Percentiles rank a stretch among this genome's conserved stretches.
Evolutionary conservation across 768 basidiomycete genomes (phyloP).

Genomic region (Auriculariales sp.): DNA sequence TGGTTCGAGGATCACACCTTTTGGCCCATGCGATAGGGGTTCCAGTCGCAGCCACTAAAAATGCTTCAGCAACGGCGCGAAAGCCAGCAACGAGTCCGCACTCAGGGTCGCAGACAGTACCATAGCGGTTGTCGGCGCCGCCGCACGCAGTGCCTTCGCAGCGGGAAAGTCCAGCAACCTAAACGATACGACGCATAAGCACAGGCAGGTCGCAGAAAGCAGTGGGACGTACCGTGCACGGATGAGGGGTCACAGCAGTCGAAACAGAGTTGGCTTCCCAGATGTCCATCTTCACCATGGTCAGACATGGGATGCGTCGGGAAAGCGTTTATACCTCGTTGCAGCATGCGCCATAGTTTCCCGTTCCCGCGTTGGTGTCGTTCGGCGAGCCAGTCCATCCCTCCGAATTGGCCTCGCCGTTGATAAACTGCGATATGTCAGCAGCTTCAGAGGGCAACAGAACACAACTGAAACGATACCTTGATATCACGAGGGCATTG

Average conservation of each 20-base stretch:
- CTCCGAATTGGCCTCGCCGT: slow-evolving; percentile 33
- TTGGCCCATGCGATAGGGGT: too few relatives aligned
- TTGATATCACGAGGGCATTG: slow-evolving; percentile 46
- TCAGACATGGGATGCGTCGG: too few relatives aligned
- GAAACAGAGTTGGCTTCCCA: slow-evolving; percentile 42
- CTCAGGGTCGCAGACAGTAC: slow-evolving; percentile 33
- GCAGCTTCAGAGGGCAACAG: too few relatives aligned
- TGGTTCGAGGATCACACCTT: too few relatives aligned
- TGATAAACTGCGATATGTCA: too few relatives aligned
- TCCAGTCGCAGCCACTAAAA: too few relatives aligned
- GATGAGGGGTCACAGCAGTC: slow-evolving; percentile 37
- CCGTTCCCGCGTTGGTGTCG: slow-evolving; percentile 31
- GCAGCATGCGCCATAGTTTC: slow-evolving; percentile 36
- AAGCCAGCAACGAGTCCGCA: too few relatives aligned
- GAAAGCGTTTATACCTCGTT: slow-evolving; percentile 23
- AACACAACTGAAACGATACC: too few relatives aligned
- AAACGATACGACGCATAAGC: too few relatives aligned
- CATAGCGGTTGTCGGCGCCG: slow-evolving; percentile 22
- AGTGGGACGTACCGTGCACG: too few relatives aligned
- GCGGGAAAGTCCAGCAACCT: slow-evolving; percentile 22
- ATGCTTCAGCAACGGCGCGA: too few relatives aligned
- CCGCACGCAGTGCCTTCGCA: slow-evolving; percentile 30
- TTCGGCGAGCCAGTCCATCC: slow-evolving; percentile 24
- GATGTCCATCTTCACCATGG: slow-evolving; percentile 42
- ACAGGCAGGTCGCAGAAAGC: too few relatives aligned